Percentiles rank a stretch among this genome's conserved stretches.
phyloP scores from a whole-genome alignment of 176 grass and related monocot genomes.

The Bolboschoenus planiculmis region DNA sequence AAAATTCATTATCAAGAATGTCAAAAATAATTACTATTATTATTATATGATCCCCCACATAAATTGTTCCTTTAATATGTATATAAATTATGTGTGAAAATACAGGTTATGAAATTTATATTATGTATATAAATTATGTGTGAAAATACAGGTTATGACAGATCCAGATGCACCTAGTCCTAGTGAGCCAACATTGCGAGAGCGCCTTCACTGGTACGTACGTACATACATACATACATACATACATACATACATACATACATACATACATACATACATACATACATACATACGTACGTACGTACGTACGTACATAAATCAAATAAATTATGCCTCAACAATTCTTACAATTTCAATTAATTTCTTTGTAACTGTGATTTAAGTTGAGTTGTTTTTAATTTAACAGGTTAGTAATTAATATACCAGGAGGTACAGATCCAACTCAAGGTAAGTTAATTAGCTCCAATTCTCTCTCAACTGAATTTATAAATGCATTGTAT shows the following conservation, averaged over 20 bases:
- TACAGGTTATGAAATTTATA: background rate
- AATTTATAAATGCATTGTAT: background rate
- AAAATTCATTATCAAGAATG: too few relatives aligned
- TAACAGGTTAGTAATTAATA: constrained; percentile 56
- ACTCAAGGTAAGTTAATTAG: constrained; percentile 38
- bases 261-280: too few relatives aligned
- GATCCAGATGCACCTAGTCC: constrained; percentile 87
- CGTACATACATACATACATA: too few relatives aligned
- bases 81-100: too few relatives aligned
- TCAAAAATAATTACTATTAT: too few relatives aligned
- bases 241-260: too few relatives aligned
- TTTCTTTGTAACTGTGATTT: background rate
- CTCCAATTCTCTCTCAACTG: background rate
- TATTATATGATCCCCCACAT: too few relatives aligned
- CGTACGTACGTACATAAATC: constrained; percentile 7
- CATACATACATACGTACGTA: too few relatives aligned
- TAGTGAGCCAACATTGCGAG: constrained; percentile 66
- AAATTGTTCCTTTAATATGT: too few relatives aligned
- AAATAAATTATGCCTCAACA: background rate
- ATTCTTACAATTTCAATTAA: background rate
- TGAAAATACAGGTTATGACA: constrained; percentile 54
- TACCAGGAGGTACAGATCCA: constrained; percentile 63
- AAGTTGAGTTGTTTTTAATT: background rate
- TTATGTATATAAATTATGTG: background rate
- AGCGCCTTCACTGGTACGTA: constrained; percentile 64